Evolutionary conservation across 2,329 filamentous ascomycete genomes (phyloP), one percentile per base, ranked within the genome.

Genomic region (Parafenestella ontariensis): DNA sequence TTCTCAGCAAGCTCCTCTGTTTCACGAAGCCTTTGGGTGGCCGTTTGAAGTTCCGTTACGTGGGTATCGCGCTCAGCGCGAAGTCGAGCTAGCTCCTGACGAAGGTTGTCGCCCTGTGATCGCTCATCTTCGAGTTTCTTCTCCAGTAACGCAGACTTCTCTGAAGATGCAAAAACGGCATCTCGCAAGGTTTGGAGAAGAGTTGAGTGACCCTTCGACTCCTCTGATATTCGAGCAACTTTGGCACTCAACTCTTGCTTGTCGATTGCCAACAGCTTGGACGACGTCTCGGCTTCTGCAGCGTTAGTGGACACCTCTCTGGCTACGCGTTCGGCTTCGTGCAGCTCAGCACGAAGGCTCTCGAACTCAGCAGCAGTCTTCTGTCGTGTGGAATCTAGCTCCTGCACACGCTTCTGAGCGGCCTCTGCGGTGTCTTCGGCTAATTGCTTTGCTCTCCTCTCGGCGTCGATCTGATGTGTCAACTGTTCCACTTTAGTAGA

Each of bases 371-470:
- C 86, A 3, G 91, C 88, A 33, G 90, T 92, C 68, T 89, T 89
- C 70, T 96, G 91, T 69, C 90, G 89, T 72, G 90, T 94, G 39
- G 83, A 83, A 71, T 98, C 94, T 1, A 99, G 82, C 64, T 97
- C 92, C 7, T 86, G 81, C 75, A 96, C 88, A 20, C 94, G 88
- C 74, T 87, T 89, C 72, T 96, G 89, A 2, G 93, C 89, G 23
- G 91, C 90, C 63, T 88, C 87, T 5, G 89, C 84, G 2, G 91
- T 96, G 54, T 97, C 94, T 69, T 99, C 95, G 0, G 95, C 92
- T 13, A 97, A 80, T 67, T 92, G 88, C 45, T 92, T 87, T 5
- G 91, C 89, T 56, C 86, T 89, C 70, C 83, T 91, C 77, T 99
- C 96, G 0, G 91, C 87, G 28, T 92, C 87, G 1, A 96, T 80